Evolutionary conservation across 1,139 yeast species (phyloP), one percentile per base, ranked within the genome.

Genomic region (Blastobotrys buckinghamii): DNA sequence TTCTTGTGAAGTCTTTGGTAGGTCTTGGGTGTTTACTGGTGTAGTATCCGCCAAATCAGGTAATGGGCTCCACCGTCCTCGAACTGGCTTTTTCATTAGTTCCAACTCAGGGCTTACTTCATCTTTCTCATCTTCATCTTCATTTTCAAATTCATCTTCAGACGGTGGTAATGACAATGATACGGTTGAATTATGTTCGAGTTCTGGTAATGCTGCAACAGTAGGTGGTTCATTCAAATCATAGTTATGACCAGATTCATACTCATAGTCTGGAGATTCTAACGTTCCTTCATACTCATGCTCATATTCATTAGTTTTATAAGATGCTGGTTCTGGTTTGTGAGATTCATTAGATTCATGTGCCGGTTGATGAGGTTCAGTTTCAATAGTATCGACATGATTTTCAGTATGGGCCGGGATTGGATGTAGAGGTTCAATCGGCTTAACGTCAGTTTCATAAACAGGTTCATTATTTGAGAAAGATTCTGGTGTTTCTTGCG

Each of bases 141-240:
- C 42, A 10, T 10, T 15, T 17, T 45, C 39, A 9, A 4, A 2
- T 15, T 26, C 42, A 9, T 15, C 36, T 15, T 54, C 62, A 12
- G 58, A 37, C 29, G 60, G 57, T 26, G 53, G 26, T 54, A 65
- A 60, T 6, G 65, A 61, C 15, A 61, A 49, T 12, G 65, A 59
- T 2, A 63, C 63, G 16, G 61, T 51, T 1, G 65, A 61, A 42
- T 7, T 56, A 26, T 20, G 20, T 4, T 20, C 42, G 19, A 15
- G 17, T 36, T 34, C 38, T 19, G 39, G 32, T 29, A 29, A 29
- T 29, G n/a, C n/a, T 29, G 32, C 4, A 13, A 29, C 9, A 26
- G 29, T 10, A 6, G 29, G 29, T 26, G 9, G 9, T 26, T 26
- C 29, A 26, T 26, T 7, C 10, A 26, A 6, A 26, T 26, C 29